These are phyloP conservation scores for Fonsecaea pedrosoi DNA, from an alignment of 2,329 filamentous ascomycete species.

Conservation along the genomic window DNA sequence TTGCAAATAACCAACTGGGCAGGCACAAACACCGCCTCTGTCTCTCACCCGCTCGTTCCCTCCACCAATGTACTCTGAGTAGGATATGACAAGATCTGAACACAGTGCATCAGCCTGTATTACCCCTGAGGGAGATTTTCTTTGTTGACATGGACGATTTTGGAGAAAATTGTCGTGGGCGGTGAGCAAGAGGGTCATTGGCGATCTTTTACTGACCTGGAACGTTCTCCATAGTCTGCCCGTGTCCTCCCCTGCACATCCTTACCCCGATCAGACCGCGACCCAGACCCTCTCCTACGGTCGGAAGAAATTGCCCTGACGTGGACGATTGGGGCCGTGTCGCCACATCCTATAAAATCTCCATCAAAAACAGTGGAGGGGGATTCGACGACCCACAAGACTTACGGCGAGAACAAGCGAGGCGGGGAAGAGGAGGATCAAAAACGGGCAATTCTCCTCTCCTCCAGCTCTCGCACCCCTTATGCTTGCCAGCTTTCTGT, in stretches of 20 bases:
- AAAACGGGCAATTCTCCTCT: constrained; percentile 9
- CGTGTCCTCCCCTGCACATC: neutral
- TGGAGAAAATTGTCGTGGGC: constrained; percentile 3
- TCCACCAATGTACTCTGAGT: neutral
- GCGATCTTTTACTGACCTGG: neutral
- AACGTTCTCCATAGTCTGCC: neutral
- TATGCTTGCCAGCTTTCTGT: neutral
- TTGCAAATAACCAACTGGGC: neutral
- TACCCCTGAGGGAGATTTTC: neutral
- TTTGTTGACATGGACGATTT: neutral
- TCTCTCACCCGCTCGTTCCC: too few relatives aligned
- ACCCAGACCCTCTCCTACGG: neutral
- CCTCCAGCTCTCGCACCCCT: neutral
- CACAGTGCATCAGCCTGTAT: neutral
- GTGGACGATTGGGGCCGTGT: neutral
- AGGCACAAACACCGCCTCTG: neutral
- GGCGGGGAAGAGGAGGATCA: constrained; percentile 1
- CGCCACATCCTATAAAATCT: neutral
- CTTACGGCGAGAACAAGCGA: neutral
- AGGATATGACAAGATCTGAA: neutral
- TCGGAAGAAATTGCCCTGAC: constrained; percentile 1
- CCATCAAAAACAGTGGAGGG: neutral
- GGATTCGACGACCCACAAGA: neutral
- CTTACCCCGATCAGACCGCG: neutral
- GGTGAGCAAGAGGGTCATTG: neutral